Conservation (phyloP, 73 alveolate genomes). For the Stentor coeruleus region DNA sequence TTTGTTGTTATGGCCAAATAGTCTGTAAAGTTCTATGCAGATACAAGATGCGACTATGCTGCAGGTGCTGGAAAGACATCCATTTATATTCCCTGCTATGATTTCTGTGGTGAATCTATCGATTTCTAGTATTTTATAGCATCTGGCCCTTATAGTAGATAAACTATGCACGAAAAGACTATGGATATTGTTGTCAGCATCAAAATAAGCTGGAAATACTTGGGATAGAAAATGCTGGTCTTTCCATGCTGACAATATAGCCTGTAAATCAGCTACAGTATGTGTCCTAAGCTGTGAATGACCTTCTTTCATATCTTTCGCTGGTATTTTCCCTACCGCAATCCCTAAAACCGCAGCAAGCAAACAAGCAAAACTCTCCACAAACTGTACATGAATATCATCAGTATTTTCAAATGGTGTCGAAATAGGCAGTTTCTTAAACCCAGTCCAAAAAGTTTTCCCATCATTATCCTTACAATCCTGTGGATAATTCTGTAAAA, state of each 20-base stretch:
- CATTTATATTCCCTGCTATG: slow-evolving; percentile 95
- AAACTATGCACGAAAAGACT: slow-evolving; percentile 85
- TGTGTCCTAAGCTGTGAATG: slow-evolving; percentile 51
- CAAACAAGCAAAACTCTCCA: slow-evolving; percentile 73
- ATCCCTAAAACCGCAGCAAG: slow-evolving; percentile 76
- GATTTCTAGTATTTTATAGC: slow-evolving; percentile 72
- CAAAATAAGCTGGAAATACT: slow-evolving; percentile 64
- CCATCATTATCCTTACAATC: slow-evolving; percentile 91
- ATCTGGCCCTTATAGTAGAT: slow-evolving; percentile 86
- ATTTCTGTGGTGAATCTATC: slow-evolving; percentile 71
- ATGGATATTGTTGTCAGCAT: slow-evolving; percentile 79
- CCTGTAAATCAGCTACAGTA: slow-evolving; percentile 51
- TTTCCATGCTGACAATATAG: neutral
- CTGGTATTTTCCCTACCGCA: slow-evolving; percentile 30
- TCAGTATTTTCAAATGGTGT: slow-evolving; percentile 69
- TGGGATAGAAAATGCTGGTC: neutral
- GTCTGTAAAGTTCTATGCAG: slow-evolving; percentile 52
- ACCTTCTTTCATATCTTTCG: slow-evolving; percentile 40
- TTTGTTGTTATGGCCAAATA: slow-evolving; percentile 40
- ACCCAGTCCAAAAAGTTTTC: slow-evolving; percentile 93
- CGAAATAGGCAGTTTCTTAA: slow-evolving; percentile 86
- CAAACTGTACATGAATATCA: slow-evolving; percentile 64
- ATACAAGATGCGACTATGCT: slow-evolving; percentile 86
- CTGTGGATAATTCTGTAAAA: slow-evolving; percentile 80
- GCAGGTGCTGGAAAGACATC: slow-evolving; percentile 94